phyloP scores from a whole-genome alignment of 305 asterid species.

The Withania somnifera region DNA sequence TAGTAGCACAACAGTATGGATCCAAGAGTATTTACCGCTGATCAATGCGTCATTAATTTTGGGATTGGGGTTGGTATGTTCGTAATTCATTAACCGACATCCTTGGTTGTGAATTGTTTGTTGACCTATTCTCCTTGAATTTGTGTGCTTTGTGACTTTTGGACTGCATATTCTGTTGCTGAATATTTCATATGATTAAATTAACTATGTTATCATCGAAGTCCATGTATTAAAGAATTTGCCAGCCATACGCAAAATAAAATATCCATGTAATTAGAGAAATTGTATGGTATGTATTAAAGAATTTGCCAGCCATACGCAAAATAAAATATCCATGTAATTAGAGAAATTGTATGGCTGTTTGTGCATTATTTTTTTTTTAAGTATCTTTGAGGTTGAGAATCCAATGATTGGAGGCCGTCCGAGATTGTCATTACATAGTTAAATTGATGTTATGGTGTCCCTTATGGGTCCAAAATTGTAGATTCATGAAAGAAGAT shows the following conservation, averaged over 20 bases:
- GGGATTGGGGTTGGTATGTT: neutral
- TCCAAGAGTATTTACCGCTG: no score
- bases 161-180: neutral
- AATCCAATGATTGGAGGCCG: neutral
- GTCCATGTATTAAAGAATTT: neutral
- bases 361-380: neutral
- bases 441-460: neutral
- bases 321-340: neutral
- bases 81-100: neutral
- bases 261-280: no score
- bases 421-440: neutral
- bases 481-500: neutral
- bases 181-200: neutral
- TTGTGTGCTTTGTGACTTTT: neutral
- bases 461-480: neutral
- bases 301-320: neutral
- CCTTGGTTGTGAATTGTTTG: neutral
- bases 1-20: neutral
- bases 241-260: neutral
- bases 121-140: neutral
- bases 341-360: neutral
- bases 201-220: conserved; percentile 1
- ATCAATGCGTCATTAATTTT: no score
- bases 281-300: neutral
- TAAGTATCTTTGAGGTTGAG: neutral